Evolutionary conservation across 2,329 filamentous ascomycete genomes (phyloP), one percentile per base, ranked within the genome.

Genomic region (Fusarium avenaceum): DNA sequence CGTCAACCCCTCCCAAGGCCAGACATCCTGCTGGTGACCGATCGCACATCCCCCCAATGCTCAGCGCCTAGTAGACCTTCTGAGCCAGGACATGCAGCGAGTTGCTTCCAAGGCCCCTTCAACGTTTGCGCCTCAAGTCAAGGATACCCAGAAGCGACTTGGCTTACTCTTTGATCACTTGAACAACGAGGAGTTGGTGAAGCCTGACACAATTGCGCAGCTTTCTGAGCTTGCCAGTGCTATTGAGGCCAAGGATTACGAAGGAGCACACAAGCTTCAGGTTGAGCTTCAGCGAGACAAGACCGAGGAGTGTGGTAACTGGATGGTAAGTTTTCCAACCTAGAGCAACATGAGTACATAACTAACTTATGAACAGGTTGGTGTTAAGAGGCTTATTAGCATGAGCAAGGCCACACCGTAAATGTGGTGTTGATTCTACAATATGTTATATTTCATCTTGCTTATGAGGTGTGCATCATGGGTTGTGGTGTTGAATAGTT

Each of bases 161-260:
- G 92, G 92, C 74, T 90, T 97, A 49, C 84, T 99, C n/a, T 98
- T 97, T 77, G 95, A 99, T 76, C 94, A 97, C 78, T 85, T 99
- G 46, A 99, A 98, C 85, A 98, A 98, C 71, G 92, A 94, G 75
- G 94, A 98, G 75, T 84, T 97, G 40, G 84, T 98, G 55, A 92
- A 91, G 81, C 87, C 92, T 3, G 90, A 92, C 74, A 97, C 92
- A 1, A 87, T 94, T 49, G 84, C 87, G 63, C 84, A 90, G 76
- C 83, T 94, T 72, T 83, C 84, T 10, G 82, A 89, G 72, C 81
- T 94, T 30, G 86, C 92, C 10, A 81, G 87, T 65, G 88, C 91
- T 26, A 79, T 96, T 55, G 87, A 92, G 71, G 79, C 82, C 56
- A 90, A 88, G 81, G 85, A 96, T 72, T 94, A 92, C 70, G 86